Base-by-base conservation (phyloP, 352 stramenopile species). In the Phytophthora ramorum region DNA sequence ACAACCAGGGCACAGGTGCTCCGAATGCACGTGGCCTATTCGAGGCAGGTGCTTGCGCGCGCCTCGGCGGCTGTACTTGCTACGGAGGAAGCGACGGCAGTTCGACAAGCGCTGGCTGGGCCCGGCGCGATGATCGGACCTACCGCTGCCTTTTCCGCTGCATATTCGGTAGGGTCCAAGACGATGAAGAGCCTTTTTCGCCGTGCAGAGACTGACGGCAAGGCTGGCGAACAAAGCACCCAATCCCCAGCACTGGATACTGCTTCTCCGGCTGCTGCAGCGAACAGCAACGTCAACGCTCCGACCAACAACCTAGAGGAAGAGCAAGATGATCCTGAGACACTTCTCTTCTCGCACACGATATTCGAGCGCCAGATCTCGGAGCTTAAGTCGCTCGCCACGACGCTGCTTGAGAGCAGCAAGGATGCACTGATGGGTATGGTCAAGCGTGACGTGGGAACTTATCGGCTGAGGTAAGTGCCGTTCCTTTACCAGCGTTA, bases 161-260 rank as follows among this genome's bases (percentile, higher is more conserved):
- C 82, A 8, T 94, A 92, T 66, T 91, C 83, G 7, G 83, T 87
- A 1, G 85, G 85, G 19, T 91, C 82, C 1, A 88, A 88, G 55
- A 92, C 85, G 8, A 78, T 93, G 60, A 84, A 82, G 46, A 92
- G 71, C 40, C 50, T 94, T 35, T 91, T 94, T 35, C 78, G 54
- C 9, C 66, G 71, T 63, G 59, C 49, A 58, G 57, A 76, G 34
- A 67, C 57, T 34, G 53, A 71, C 28, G 72, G 44, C 58, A 65
- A 69, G 22, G 22, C 24, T 49, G 50, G 45, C 4, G 50, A 57
- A 0, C 34, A 61, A 58, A 22, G 8, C 16, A 17, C 8, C 16
- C 30, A 49, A 4, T 10, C 19, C n/a, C 45, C 38, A 37, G 35
- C 51, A 54, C 43, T 61, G 50, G 61, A 72, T 66, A 56, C 16